A percentile compares a stretch with the other conserved stretches of the same genome.
Evolutionary conservation across 140 eudicot genomes (phyloP).

Genomic region (Oenanthe javanica): DNA sequence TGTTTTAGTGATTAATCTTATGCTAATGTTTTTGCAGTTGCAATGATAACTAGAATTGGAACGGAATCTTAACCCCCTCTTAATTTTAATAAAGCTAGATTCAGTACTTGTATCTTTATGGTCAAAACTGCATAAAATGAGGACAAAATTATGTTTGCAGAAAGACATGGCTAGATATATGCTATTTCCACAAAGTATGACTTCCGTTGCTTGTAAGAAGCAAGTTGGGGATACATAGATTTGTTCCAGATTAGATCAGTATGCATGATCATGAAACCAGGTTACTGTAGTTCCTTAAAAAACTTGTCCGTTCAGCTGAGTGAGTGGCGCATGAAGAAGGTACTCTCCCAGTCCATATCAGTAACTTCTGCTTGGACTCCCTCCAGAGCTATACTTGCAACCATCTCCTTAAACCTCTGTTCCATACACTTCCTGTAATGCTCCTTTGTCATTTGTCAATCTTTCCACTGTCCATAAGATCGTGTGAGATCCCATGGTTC

Average conservation of each 20-base stretch:
- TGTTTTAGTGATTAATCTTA: background rate
- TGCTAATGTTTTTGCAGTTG: background rate
- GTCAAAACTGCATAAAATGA: background rate
- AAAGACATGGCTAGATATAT: background rate
- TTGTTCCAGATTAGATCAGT: background rate
- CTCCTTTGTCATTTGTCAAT: slow-evolving; percentile 27
- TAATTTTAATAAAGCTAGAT: background rate
- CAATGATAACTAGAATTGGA: background rate
- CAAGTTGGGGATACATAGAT: background rate
- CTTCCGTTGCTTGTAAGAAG: background rate
- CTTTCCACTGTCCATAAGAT: slow-evolving; percentile 41
- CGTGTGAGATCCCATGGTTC: slow-evolving; percentile 50
- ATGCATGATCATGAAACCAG: background rate
- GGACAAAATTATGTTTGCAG: background rate
- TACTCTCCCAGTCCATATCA: slow-evolving; percentile 44
- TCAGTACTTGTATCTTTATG: background rate
- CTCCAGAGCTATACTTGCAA: slow-evolving; percentile 39
- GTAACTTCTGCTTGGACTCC: slow-evolving; percentile 27
- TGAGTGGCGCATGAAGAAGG: slow-evolving; percentile 33
- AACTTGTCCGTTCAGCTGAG: background rate
- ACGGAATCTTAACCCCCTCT: background rate
- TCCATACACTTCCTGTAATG: slow-evolving; percentile 47
- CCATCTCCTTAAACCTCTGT: slow-evolving; percentile 43
- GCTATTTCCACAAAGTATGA: background rate
- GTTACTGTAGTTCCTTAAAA: background rate